A percentile compares a stretch with the other conserved stretches of the same genome.
Evolutionary conservation across 768 basidiomycete genomes (phyloP).

Genomic region (Psilocybe cubensis): DNA sequence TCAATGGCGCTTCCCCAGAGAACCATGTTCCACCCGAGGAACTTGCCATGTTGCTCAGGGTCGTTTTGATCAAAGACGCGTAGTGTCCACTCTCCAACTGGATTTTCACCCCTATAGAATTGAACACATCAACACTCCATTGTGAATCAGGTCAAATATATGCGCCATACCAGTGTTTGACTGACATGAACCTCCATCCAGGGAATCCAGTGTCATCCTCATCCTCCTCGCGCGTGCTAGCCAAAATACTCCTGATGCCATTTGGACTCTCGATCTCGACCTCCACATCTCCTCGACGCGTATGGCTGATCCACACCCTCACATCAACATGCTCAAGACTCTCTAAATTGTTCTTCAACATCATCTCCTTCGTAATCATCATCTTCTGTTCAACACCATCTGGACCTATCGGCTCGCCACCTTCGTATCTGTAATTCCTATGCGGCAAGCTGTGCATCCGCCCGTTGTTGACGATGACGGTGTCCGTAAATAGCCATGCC

Average conservation of each 20-base stretch:
- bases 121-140: constrained; percentile 7
- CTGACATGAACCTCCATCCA: constrained; percentile 95
- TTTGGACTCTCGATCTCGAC: constrained; percentile 85
- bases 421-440: constrained; percentile 52
- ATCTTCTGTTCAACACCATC: constrained; percentile 68
- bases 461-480: constrained; percentile 65
- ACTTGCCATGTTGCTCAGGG: constrained; percentile 53
- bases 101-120: constrained; percentile 82
- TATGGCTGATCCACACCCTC: constrained; percentile 89
- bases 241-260: constrained; percentile 84
- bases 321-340: constrained; percentile 89
- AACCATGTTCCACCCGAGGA: constrained; percentile 90
- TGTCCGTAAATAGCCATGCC: constrained; percentile 81
- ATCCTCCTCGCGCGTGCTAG: constrained; percentile 70
- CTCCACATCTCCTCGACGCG: constrained; percentile 87
- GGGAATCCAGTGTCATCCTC: constrained; percentile 68
- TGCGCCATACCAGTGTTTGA: constrained; percentile 88
- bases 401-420: constrained; percentile 64
- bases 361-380: constrained; percentile 64
- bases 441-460: constrained; percentile 46
- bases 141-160: background rate
- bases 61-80: constrained; percentile 78
- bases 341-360: constrained; percentile 80
- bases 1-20: constrained; percentile 91
- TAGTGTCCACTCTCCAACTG: constrained; percentile 91